A percentile compares a stretch with the other conserved stretches of the same genome.
phyloP scores from a whole-genome alignment of 2,329 filamentous ascomycete genomes.

The Epichloe bromicola region DNA sequence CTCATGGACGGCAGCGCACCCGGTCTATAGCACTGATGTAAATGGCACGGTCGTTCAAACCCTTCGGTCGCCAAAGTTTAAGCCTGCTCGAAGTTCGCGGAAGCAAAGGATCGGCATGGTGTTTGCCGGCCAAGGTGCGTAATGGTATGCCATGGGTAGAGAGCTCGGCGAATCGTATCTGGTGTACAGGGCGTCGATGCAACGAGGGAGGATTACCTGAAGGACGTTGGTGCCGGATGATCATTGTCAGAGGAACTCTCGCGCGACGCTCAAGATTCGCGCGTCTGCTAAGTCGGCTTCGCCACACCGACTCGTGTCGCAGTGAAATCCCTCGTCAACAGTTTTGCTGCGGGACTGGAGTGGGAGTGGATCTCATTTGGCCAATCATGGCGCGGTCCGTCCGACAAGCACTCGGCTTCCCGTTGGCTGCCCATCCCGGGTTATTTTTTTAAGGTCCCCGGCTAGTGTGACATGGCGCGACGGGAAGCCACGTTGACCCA shows the following conservation, averaged over 20 bases:
- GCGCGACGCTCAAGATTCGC: background rate
- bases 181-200: too few relatives aligned
- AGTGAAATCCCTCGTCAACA: constrained; percentile 21
- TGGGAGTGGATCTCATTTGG: background rate
- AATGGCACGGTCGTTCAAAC: too few relatives aligned
- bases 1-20: too few relatives aligned
- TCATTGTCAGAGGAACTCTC: background rate
- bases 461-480: background rate
- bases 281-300: background rate
- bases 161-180: background rate
- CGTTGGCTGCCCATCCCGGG: background rate
- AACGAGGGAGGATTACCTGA: too few relatives aligned
- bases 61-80: too few relatives aligned
- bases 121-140: constrained; percentile 22
- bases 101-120: constrained; percentile 9
- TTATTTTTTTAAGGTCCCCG: background rate
- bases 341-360: constrained; percentile 15
- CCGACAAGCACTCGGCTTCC: background rate
- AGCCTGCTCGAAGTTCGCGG: background rate
- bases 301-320: constrained; percentile 19
- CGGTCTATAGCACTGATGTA: too few relatives aligned
- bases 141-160: constrained; percentile 13
- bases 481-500: background rate
- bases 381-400: background rate
- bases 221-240: background rate